These are phyloP conservation scores for Podila epicladia DNA, from an alignment of 192 early-diverging fungal genomes.

Conservation along the genomic window DNA sequence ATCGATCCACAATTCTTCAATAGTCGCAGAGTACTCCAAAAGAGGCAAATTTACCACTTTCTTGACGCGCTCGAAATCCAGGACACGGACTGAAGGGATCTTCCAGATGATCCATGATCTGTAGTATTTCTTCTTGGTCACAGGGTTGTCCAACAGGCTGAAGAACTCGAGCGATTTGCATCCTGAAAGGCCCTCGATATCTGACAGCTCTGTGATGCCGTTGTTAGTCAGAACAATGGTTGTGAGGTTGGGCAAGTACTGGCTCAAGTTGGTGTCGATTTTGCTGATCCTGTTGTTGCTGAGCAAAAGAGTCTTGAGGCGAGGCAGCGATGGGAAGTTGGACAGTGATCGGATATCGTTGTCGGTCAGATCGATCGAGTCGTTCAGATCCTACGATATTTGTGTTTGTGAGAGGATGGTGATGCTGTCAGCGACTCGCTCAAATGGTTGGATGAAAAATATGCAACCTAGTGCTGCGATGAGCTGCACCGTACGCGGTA, in stretches of 20 bases:
- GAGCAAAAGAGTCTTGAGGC: conserved; percentile 79
- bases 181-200: conserved; percentile 78
- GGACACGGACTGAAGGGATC: conserved; percentile 76
- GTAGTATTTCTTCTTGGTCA: conserved; percentile 84
- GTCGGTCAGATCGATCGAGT: conserved; percentile 91
- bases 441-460: too few relatives aligned
- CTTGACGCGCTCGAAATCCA: conserved; percentile 88
- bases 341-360: conserved; percentile 89
- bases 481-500: too few relatives aligned
- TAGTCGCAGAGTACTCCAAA: too few relatives aligned
- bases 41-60: conserved; percentile 60
- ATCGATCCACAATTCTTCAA: too few relatives aligned
- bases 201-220: conserved; percentile 81
- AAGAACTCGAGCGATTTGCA: conserved; percentile 63
- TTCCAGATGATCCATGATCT: conserved; percentile 86
- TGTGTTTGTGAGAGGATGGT: too few relatives aligned
- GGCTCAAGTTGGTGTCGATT: conserved; percentile 74
- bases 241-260: conserved; percentile 79
- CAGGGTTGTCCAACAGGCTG: conserved; percentile 91
- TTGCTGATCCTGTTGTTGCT: conserved; percentile 90
- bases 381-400: conserved; percentile 81
- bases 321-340: conserved; percentile 86
- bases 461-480: too few relatives aligned
- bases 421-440: too few relatives aligned
- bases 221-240: conserved; percentile 92